Evolutionary conservation across 2,329 filamentous ascomycete species (phyloP).

Genomic region (Pseudocercospora musae): DNA sequence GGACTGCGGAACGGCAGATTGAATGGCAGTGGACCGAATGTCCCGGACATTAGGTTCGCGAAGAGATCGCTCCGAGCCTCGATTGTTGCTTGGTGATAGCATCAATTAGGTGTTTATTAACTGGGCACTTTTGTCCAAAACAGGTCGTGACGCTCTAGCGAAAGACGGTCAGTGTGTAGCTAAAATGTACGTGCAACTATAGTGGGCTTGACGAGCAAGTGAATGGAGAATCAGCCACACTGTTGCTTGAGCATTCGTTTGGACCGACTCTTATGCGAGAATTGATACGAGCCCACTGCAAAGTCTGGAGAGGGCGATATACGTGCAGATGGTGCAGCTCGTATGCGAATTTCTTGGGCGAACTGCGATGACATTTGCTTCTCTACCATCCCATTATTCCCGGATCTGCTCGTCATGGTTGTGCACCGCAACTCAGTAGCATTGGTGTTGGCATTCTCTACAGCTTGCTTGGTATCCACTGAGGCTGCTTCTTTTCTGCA

Average conservation of each 20-base stretch:
- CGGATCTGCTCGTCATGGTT: too few species aligned
- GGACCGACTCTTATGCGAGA: too few species aligned
- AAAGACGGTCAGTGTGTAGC: background rate
- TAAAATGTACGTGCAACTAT: background rate
- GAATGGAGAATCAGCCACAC: background rate
- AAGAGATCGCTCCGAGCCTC: too few species aligned
- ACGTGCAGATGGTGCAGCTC: background rate
- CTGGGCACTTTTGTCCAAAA: background rate
- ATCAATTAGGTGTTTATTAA: background rate
- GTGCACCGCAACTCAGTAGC: too few species aligned
- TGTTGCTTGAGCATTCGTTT: background rate
- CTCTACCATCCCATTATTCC: background rate
- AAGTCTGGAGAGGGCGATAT: background rate
- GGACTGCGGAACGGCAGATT: background rate
- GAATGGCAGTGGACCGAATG: too few species aligned
- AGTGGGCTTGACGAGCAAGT: too few species aligned
- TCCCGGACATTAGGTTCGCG: too few species aligned
- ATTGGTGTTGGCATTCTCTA: constrained; percentile 9
- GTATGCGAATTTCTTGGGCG: background rate
- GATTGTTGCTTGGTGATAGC: background rate
- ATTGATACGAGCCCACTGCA: background rate
- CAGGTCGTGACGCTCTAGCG: background rate
- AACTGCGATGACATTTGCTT: background rate
- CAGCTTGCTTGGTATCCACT: constrained; percentile 51
- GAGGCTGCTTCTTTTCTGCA: constrained; percentile 49